Evolutionary conservation across 495 filamentous ascomycete species (phyloP), one percentile per base, ranked within the genome.

Genomic region (Penicillium angulare): DNA sequence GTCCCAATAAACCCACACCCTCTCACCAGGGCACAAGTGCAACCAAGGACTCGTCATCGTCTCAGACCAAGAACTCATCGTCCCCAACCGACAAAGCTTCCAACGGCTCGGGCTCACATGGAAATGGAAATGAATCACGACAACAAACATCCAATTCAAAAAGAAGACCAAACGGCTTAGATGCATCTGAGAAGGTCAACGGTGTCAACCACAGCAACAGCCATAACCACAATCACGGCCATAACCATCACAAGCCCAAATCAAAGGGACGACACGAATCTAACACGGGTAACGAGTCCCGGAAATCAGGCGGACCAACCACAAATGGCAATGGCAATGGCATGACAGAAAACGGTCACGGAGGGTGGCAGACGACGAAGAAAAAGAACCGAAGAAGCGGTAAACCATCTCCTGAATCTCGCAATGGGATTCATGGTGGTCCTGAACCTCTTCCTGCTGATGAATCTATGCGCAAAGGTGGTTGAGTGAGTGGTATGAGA

Each of bases 131-230:
- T 20, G 61, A 64, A 20, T 23, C 33, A 33, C 66, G 49, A 50
- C 72, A 31, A 46, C 72, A 38, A 48, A 29, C 47, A 33, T 49
- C 23, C 49, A 67, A 64, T 29, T 48, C 50, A 26, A 68, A 60
- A 46, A 64, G 65, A 26, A 69, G 63, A 31, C 43, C 55, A 21
- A 73, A 74, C 44, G 69, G 67, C 31, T 42, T 53, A 9, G 71
- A 74, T 22, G 5, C 47, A 2, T 53, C 59, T 3, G 73, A 76
- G 12, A 75, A 72, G 54, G 39, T 38, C 12, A 76, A 76, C 46
- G 71, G 72, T 27, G 51, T 50, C 23, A 53, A 54, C 20, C 65
- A 57, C 20, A 64, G 52, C 34, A 43, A 47, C 16, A 42, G n/a
- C n/a, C n/a, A 47, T 13, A 27, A 21, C n/a, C 42, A 43, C 10